Conservation (phyloP, 257 asterid species). For the Nicotiana tabacum region DNA sequence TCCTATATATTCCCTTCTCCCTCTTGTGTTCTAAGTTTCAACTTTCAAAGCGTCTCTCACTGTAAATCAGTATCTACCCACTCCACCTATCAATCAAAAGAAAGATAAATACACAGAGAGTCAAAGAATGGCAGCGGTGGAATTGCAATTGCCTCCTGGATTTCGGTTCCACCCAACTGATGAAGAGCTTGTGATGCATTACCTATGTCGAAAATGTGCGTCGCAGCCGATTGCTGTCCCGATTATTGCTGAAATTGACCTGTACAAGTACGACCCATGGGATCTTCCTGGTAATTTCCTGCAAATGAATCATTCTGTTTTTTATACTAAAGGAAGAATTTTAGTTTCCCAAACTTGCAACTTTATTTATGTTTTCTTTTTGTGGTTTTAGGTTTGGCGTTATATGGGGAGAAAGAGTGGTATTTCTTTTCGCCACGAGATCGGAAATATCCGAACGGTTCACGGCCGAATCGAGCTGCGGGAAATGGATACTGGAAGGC, state of each 20-base stretch:
- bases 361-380: neutral
- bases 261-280: constrained; percentile 84
- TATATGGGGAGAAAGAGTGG: constrained; percentile 94
- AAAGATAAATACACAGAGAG: neutral
- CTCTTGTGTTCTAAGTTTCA: constrained; percentile 48
- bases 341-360: neutral
- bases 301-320: neutral
- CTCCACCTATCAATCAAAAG: neutral
- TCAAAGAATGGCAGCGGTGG: constrained; percentile 30
- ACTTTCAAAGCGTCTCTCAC: constrained; percentile 27
- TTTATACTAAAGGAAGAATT: neutral
- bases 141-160: constrained; percentile 74
- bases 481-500: constrained; percentile 96
- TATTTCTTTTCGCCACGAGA: constrained; percentile 86
- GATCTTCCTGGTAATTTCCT: constrained; percentile 60
- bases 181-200: constrained; percentile 87
- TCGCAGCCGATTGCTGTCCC: constrained; percentile 60
- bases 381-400: constrained; percentile 42
- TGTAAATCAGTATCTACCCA: neutral
- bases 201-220: constrained; percentile 65
- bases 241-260: constrained; percentile 76
- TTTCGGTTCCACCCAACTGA: constrained; percentile 90
- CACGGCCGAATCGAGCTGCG: constrained; percentile 86
- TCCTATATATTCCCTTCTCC: constrained; percentile 41
- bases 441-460: constrained; percentile 89